Conservation (phyloP, 2,329 filamentous ascomycete genomes). For the Aquanectria penicillioides region DNA sequence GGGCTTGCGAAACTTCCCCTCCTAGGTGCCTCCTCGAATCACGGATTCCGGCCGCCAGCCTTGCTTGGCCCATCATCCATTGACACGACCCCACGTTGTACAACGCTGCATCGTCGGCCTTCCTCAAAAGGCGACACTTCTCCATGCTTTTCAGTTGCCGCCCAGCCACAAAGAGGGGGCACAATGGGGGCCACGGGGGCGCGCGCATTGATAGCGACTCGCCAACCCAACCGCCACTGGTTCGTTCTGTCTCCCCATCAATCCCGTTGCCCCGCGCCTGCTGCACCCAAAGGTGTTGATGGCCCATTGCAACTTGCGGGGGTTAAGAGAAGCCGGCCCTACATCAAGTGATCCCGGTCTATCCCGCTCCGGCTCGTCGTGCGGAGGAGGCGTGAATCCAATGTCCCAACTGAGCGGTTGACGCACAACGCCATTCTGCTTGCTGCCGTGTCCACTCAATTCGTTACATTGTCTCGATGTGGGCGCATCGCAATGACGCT, state of each 20-base stretch:
- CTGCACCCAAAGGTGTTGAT: constrained; percentile 34
- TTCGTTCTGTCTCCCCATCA: constrained; percentile 30
- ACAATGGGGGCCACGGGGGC: constrained; percentile 27
- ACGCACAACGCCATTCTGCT: constrained; percentile 32
- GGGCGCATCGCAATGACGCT: constrained; percentile 32
- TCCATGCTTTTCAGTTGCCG: constrained; percentile 27
- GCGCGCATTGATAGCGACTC: constrained; percentile 29
- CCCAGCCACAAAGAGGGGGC: constrained; percentile 27
- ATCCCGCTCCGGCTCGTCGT: constrained; percentile 36
- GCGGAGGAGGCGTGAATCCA: constrained; percentile 32
- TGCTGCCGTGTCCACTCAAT: constrained; percentile 32
- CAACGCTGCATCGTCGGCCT: constrained; percentile 37
- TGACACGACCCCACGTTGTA: constrained; percentile 43
- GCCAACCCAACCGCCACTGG: constrained; percentile 30
- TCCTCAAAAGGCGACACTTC: constrained; percentile 29
- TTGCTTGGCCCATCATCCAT: constrained; percentile 40
- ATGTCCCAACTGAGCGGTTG: constrained; percentile 40
- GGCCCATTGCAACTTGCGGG: constrained; percentile 39
- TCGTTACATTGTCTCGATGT: constrained; percentile 25
- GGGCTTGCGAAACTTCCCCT: constrained; percentile 28
- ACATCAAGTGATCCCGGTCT: constrained; percentile 40
- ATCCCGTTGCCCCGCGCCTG: constrained; percentile 40
- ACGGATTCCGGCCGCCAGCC: constrained; percentile 26
- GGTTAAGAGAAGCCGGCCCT: constrained; percentile 32
- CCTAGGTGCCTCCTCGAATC: constrained; percentile 31